Evolutionary conservation across 192 early-diverging fungal genomes (phyloP), one percentile per base, ranked within the genome.

Genomic region (Geranomyces michiganensis): DNA sequence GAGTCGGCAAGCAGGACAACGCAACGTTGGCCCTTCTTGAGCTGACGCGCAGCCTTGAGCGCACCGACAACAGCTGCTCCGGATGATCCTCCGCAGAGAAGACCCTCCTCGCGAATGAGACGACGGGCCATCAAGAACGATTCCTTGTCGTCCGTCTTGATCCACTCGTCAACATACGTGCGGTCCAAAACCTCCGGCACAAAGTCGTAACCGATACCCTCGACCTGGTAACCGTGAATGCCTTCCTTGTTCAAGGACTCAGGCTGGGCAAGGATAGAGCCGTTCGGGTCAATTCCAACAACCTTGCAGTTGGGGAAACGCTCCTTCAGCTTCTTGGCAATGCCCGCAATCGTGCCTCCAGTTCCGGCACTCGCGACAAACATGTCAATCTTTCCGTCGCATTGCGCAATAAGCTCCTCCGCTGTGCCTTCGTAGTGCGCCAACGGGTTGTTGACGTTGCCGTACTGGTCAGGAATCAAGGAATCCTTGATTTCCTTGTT

Each of bases 131-230:
- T 94, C 60, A 93, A 83, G 82, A 99, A 99, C 9, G 95, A 90
- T 63, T 93, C 88, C 80, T 94, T 95, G 80, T 99, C 97, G 60
- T 91, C 86, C n/a, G 91, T 91, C 85, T 98, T 99, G 82, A 98
- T 79, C 97, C 97, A 99, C 70, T 84, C 76, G 76, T 99, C 97
- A 43, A 99, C 88, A 56, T 92, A 81, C 55, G 73, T 69, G 45
- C 93, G 87, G 76, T 97, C 90, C 62, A 97, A 81, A 51, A 92
- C 93, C 68, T 96, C 87, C 30, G 97, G 97, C 72, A 99, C 87
- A 80, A 99, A 99, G 82, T 99, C 97, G 78, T 99, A 98, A 44
- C 97, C 96, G 60, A 99, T 98, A 68, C 97, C 97, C 85, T 99
- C 97, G 53, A 98, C 94, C 85, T 93, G 88, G 86, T 97, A 96